Conservation (phyloP, 1,139 yeast genomes). For the Arxiozyma heterogenica region DNA sequence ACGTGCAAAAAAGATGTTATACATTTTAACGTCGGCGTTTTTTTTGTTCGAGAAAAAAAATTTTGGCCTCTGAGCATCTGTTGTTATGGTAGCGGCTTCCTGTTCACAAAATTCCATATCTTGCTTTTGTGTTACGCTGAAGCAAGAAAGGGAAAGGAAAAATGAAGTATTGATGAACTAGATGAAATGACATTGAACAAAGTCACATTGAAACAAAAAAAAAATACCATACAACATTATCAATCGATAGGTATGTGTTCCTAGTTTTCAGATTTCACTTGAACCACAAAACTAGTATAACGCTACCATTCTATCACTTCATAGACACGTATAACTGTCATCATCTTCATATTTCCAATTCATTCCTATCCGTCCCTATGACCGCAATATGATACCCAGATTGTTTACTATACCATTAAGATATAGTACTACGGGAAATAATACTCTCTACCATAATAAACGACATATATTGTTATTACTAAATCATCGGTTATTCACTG, state of each 20-base stretch:
- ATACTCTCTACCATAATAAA: not conserved
- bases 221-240: too few relatives aligned
- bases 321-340: not conserved
- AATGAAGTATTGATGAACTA: too few relatives aligned
- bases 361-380: not conserved
- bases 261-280: too few relatives aligned
- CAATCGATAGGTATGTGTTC: not conserved
- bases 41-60: too few relatives aligned
- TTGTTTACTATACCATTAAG: not conserved
- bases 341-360: not conserved
- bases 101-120: too few relatives aligned
- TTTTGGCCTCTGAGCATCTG: too few relatives aligned
- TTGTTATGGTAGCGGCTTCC: not conserved
- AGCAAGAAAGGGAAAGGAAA: too few relatives aligned
- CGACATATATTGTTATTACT: not conserved
- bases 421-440: not conserved
- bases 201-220: too few relatives aligned
- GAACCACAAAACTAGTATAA: not conserved
- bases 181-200: too few relatives aligned
- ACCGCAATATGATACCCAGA: constrained; percentile 1
- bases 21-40: not conserved
- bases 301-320: not conserved
- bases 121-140: too few relatives aligned
- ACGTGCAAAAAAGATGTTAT: not conserved
- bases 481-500: not conserved